These are phyloP conservation scores for Begonia loranthoides DNA, from an alignment of 306 rosid species.

Conservation along the genomic window DNA sequence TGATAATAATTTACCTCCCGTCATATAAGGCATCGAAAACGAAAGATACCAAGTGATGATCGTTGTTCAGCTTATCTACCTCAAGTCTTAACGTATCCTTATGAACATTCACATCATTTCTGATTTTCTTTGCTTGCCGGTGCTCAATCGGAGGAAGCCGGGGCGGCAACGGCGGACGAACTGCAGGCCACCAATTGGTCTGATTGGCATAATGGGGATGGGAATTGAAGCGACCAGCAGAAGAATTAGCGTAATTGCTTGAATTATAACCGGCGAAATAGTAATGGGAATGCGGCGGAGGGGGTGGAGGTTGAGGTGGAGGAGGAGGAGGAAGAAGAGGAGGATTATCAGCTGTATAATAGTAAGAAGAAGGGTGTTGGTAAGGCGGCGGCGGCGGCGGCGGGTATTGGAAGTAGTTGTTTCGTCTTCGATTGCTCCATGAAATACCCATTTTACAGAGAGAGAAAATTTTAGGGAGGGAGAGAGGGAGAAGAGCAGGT, in stretches of 20 bases:
- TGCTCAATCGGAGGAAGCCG: conserved; percentile 55
- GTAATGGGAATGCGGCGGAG: conserved; percentile 34
- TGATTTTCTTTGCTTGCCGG: conserved; percentile 68
- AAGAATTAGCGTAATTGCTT: conserved; percentile 21
- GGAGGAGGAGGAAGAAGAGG: conserved; percentile 9
- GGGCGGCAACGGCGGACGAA: conserved; percentile 23
- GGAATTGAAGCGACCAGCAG: conserved; percentile 23
- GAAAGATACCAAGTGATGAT: conserved; percentile 59
- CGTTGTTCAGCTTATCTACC: conserved; percentile 46
- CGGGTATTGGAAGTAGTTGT: conserved; percentile 29
- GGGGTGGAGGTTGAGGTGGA: conserved; percentile 7
- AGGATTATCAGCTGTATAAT: conserved; percentile 27
- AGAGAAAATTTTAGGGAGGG: not conserved
- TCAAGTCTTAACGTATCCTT: conserved; percentile 54
- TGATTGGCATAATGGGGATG: conserved; percentile 41
- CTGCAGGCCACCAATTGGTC: conserved; percentile 30
- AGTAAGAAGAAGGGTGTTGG: conserved; percentile 16
- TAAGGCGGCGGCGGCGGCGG: conserved; percentile 19
- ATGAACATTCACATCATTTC: conserved; percentile 62
- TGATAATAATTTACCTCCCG: conserved; percentile 47
- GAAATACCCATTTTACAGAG: conserved; percentile 55
- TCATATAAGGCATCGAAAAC: conserved; percentile 70
- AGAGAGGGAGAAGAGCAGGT: conserved; percentile 1
- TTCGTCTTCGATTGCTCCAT: conserved; percentile 44
- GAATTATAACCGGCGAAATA: conserved; percentile 31